Base-by-base conservation (phyloP, 2,329 filamentous ascomycete genomes). In the Phialophora verrucosa region DNA sequence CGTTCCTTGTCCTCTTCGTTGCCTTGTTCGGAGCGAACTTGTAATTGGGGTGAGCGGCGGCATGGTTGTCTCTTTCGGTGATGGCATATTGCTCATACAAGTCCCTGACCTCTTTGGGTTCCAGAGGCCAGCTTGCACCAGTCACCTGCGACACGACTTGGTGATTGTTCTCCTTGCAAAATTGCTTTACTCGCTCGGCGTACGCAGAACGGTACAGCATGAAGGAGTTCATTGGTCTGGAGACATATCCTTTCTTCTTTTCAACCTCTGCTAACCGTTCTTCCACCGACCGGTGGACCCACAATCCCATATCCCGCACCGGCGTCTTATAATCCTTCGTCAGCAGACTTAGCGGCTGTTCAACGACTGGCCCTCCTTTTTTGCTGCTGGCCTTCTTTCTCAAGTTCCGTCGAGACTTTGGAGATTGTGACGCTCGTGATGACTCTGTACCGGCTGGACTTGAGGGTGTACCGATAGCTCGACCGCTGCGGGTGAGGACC, bases 131-230 rank as follows among this genome's bases (percentile, higher is more conserved):
- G 74, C 91, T 94, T 63, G 87, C 83, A 31, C 93, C 95, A 64
- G 92, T 92, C n/a, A 95, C 87, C 54, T 89, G 88, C 1, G 94
- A 98, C 29, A 98, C 91, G 42, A 95, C 83, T 77, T 99, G 94
- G 77, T 99, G 94, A 79, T 98, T 97, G 78, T 95, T 94, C 73
- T 95, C 88, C 14, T 87, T 82, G 73, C 91, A 91, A 83, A 89
- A 91, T 59, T 87, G 83, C 78, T 97, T 97, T 66, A 91, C 92
- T 35, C 93, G 85, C 68, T 95, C 91, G 67, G 96, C 91, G 75
- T 92, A 97, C 6, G 92, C 92, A 71, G 95, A 97, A 50, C 95
- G 90, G 78, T 99, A 99, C 59, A 99, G 83, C 90, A 99, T 97
- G 81, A 98, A 99, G 0, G 92, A 94, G 78, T 99, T 99, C 90